Evolutionary conservation across 2,329 filamentous ascomycete genomes (phyloP).

Genomic region (Aschersonia sp.): DNA sequence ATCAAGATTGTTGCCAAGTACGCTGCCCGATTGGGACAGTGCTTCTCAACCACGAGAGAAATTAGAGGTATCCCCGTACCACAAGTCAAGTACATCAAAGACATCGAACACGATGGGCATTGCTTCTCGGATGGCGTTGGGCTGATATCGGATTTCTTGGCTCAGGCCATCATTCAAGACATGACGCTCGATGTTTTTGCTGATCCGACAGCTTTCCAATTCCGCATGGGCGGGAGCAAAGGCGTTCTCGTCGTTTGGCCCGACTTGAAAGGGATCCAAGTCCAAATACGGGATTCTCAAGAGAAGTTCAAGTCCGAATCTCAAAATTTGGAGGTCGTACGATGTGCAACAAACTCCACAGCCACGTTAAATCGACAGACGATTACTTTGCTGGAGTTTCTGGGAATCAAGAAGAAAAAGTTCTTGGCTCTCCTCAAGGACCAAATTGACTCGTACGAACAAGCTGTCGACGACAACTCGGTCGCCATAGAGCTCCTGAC

Average conservation of each 20-base stretch:
- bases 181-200: slow-evolving; percentile 43
- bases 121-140: slow-evolving; percentile 88
- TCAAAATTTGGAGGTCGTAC: slow-evolving; percentile 71
- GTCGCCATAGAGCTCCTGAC: slow-evolving; percentile 55
- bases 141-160: slow-evolving; percentile 70
- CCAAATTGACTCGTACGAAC: slow-evolving; percentile 55
- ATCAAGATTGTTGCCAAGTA: slow-evolving; percentile 82
- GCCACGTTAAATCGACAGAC: slow-evolving; percentile 83
- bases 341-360: slow-evolving; percentile 59
- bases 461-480: slow-evolving; percentile 50
- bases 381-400: slow-evolving; percentile 67
- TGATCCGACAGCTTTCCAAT: slow-evolving; percentile 74
- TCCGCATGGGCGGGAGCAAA: slow-evolving; percentile 85
- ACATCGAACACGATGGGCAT: slow-evolving; percentile 54
- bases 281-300: slow-evolving; percentile 74
- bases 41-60: slow-evolving; percentile 82
- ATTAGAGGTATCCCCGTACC: slow-evolving; percentile 50
- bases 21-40: slow-evolving; percentile 79
- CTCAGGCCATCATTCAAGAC: slow-evolving; percentile 57
- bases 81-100: slow-evolving; percentile 45
- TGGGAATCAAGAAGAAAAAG: slow-evolving; percentile 53
- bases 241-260: slow-evolving; percentile 71
- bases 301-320: slow-evolving; percentile 66
- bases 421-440: slow-evolving; percentile 54
- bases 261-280: slow-evolving; percentile 47